Percentiles rank a stretch among this genome's conserved stretches.
phyloP scores from a whole-genome alignment of 169 alveolate genomes.

The Eimeria sp. region DNA sequence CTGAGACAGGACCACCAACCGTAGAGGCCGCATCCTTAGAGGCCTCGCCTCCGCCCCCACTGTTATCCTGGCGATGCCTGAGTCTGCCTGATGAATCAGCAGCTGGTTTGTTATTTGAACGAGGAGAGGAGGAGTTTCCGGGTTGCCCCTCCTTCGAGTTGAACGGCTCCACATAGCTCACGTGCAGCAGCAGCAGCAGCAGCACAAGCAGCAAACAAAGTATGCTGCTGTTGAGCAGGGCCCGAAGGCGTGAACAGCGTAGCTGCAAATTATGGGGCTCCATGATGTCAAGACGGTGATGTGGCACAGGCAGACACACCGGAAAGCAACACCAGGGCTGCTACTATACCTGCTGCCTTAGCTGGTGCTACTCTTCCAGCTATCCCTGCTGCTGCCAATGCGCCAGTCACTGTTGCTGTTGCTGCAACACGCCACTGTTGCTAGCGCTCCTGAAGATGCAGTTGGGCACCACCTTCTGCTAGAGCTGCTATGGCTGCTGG shows the following conservation, averaged over 20 bases:
- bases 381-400: background rate
- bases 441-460: background rate
- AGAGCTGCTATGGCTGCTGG: background rate
- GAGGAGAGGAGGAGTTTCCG: background rate
- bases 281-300: background rate
- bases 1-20: background rate
- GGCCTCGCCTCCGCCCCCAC: background rate
- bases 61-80: background rate
- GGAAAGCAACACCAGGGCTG: background rate
- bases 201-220: background rate
- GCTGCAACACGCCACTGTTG: no score
- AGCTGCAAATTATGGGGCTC: background rate
- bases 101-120: background rate
- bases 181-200: slow-evolving; percentile 6
- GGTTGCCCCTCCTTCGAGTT: background rate
- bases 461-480: no score
- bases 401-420: background rate
- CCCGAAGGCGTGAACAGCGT: background rate
- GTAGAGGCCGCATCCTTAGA: background rate
- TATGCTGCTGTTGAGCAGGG: background rate
- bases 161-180: background rate
- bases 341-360: background rate
- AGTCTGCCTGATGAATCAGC: background rate
- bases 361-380: background rate
- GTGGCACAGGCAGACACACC: background rate